Conservation (phyloP, 2,329 filamentous ascomycete species). For the Fusarium sp. region DNA sequence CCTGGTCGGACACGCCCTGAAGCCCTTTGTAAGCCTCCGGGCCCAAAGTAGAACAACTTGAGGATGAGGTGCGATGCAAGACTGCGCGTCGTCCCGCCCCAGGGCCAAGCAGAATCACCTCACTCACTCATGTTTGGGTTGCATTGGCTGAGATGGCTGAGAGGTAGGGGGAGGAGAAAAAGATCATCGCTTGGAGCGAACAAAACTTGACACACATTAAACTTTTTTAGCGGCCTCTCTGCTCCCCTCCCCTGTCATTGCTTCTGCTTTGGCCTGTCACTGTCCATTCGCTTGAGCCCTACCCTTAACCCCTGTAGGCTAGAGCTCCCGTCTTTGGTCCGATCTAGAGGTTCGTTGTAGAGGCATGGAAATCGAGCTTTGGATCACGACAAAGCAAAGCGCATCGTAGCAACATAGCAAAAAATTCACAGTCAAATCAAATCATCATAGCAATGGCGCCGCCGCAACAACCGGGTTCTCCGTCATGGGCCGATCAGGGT, state of each 20-base stretch:
- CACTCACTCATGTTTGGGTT: not conserved
- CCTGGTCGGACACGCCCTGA: not conserved
- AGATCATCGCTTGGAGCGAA: not conserved
- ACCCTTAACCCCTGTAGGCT: constrained; percentile 30
- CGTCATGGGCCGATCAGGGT: constrained; percentile 17
- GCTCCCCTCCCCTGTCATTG: not conserved
- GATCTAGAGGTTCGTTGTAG: constrained; percentile 36
- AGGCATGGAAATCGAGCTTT: constrained; percentile 36
- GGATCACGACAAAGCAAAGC: not conserved
- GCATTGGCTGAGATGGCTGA: not conserved
- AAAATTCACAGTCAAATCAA: not conserved
- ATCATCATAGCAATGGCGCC: not conserved
- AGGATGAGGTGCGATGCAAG: not conserved
- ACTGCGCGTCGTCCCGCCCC: constrained; percentile 11
- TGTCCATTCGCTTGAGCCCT: constrained; percentile 7
- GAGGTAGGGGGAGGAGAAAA: not conserved
- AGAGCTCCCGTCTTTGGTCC: constrained; percentile 36
- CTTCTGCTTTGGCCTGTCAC: not conserved
- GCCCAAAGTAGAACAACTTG: not conserved
- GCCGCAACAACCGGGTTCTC: constrained; percentile 5
- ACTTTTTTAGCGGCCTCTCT: not conserved
- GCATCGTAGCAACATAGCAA: not conserved
- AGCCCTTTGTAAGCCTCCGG: not conserved
- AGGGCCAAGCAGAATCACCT: not conserved
- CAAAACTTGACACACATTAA: not conserved